Evolutionary conservation across 2,329 filamentous ascomycete genomes (phyloP).

Genomic region (Raffaelea deltoideospora): DNA sequence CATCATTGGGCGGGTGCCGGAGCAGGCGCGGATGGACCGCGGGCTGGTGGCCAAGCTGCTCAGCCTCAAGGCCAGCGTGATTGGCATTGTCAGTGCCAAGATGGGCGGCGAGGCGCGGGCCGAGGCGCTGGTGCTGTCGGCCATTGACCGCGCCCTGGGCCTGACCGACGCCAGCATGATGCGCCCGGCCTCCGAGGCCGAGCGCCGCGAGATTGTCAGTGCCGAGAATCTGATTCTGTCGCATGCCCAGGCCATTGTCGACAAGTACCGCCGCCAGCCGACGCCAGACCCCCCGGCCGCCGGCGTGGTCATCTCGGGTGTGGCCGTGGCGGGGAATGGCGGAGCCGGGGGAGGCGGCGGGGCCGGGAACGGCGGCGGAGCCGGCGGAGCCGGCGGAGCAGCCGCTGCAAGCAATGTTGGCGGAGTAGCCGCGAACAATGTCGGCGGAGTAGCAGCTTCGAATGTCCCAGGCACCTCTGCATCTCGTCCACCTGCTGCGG

Average conservation of each 20-base stretch:
- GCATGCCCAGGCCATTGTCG: slow-evolving; percentile 12
- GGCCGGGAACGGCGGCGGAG: not conserved
- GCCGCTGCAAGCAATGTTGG: not conserved
- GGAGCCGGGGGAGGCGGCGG: not conserved
- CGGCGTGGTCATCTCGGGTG: not conserved
- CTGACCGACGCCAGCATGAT: slow-evolving; percentile 26
- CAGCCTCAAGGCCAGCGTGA: slow-evolving; percentile 30
- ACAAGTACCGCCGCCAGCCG: no score
- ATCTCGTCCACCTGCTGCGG: not conserved
- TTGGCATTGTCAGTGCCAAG: slow-evolving; percentile 24
- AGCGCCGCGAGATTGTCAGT: slow-evolving; percentile 15
- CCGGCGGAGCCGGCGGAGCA: not conserved
- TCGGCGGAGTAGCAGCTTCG: not conserved
- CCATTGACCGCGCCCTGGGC: slow-evolving; percentile 34
- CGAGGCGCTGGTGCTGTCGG: slow-evolving; percentile 31
- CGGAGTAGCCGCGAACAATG: not conserved
- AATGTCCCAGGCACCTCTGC: not conserved
- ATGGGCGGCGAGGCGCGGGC: slow-evolving; percentile 25
- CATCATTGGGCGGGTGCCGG: slow-evolving; percentile 3
- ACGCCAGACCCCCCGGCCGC: not conserved
- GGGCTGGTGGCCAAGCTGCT: slow-evolving; percentile 25
- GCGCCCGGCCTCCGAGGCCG: slow-evolving; percentile 11
- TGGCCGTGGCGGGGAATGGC: not conserved
- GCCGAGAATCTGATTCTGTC: slow-evolving; percentile 18
- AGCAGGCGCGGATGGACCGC: slow-evolving; percentile 15